Conservation (phyloP, 2,329 filamentous ascomycete genomes). For the Penicillium sp. region DNA sequence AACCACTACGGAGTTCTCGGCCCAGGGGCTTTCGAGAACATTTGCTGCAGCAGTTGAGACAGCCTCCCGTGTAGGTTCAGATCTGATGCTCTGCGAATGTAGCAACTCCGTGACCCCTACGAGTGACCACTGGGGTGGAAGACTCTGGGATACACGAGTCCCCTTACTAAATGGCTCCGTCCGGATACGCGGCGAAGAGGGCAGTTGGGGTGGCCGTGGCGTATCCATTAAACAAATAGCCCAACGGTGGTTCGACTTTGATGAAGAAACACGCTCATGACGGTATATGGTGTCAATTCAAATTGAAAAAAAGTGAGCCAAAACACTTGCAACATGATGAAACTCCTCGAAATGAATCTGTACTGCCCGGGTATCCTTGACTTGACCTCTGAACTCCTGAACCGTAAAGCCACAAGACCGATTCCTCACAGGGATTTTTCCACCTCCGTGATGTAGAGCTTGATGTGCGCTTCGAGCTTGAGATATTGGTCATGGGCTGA, state of each 20-base stretch:
- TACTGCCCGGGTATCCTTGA: constrained; percentile 42
- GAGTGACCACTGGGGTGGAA: constrained; percentile 32
- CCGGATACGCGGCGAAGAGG: constrained; percentile 49
- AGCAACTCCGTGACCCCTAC: constrained; percentile 29
- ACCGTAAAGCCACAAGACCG: constrained; percentile 28
- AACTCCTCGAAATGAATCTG: constrained; percentile 27
- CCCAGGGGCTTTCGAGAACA: constrained; percentile 48
- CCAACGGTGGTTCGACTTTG: constrained; percentile 65
- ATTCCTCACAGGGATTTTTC: constrained; percentile 71
- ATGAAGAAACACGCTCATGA: constrained; percentile 31
- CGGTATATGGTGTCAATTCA: constrained; percentile 11
- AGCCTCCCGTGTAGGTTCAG: constrained; percentile 28
- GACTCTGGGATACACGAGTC: constrained; percentile 51
- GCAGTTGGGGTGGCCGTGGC: constrained; percentile 57
- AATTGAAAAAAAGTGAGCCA: constrained; percentile 9
- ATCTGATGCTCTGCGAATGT: constrained; percentile 45
- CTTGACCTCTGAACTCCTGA: constrained; percentile 37
- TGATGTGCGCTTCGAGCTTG: constrained; percentile 96
- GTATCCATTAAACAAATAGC: constrained; percentile 59
- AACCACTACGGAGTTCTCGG: constrained; percentile 47
- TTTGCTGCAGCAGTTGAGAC: constrained; percentile 42
- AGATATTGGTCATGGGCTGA: constrained; percentile 89
- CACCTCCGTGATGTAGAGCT: constrained; percentile 98
- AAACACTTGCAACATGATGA: constrained; percentile 22
- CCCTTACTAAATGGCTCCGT: constrained; percentile 62